phyloP scores from a whole-genome alignment of 768 basidiomycete genomes.

The Boletus subcaerulescens region DNA sequence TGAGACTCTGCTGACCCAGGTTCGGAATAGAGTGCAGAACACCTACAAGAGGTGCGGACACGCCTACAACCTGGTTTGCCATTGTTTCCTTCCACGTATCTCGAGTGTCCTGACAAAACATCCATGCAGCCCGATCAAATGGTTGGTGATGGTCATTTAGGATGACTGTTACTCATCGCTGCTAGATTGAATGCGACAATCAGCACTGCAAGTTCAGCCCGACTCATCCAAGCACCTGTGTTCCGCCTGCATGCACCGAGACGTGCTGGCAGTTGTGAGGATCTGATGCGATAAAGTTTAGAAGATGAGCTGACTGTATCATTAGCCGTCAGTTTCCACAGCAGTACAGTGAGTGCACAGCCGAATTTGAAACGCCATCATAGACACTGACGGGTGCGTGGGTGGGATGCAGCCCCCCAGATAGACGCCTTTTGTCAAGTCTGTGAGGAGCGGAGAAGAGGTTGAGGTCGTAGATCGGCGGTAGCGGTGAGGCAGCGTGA shows the following conservation, averaged over 20 bases:
- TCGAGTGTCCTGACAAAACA: conserved; percentile 8
- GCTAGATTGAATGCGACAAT: conserved; percentile 64
- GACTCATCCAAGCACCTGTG: conserved; percentile 57
- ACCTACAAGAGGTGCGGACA: conserved; percentile 59
- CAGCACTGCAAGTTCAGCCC: conserved; percentile 70
- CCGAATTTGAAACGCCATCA: conserved; percentile 7
- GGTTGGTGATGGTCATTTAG: conserved; percentile 36
- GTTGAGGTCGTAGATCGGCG: conserved; percentile 1
- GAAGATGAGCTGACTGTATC: conserved; percentile 22
- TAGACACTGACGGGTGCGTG: conserved; percentile 11
- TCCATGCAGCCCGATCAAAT: conserved; percentile 53
- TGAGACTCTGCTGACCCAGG: conserved; percentile 7
- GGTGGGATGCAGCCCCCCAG: conserved; percentile 31
- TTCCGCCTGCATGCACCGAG: conserved; percentile 49
- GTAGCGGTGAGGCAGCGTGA: conserved; percentile 4
- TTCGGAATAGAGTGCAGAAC: conserved; percentile 54
- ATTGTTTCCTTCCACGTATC: conserved; percentile 11
- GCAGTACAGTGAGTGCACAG: conserved; percentile 53
- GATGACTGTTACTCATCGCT: conserved; percentile 13
- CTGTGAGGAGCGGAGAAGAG: conserved; percentile 20
- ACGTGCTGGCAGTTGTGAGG: conserved; percentile 81
- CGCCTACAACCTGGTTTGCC: conserved; percentile 48
- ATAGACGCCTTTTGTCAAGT: conserved; percentile 35
- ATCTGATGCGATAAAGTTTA: conserved; percentile 2
- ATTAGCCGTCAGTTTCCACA: conserved; percentile 68